phyloP scores from a whole-genome alignment of 495 filamentous ascomycete species.

The Podospora pseudocomata region DNA sequence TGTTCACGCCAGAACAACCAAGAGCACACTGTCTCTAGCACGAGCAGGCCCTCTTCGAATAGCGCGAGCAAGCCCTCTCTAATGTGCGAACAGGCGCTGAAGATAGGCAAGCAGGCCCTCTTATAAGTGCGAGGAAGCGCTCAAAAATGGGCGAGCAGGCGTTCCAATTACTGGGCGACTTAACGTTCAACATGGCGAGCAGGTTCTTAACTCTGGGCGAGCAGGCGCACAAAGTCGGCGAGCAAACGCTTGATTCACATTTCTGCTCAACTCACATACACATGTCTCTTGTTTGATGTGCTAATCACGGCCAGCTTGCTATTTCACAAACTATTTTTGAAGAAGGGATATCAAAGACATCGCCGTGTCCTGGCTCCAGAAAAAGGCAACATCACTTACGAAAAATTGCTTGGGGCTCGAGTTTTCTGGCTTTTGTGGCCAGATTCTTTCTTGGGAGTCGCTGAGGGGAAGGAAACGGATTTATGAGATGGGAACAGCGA shows the following conservation, averaged over 20 bases:
- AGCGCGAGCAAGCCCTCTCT: no score
- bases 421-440: neutral
- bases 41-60: no score
- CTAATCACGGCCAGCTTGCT: neutral
- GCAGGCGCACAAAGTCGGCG: neutral
- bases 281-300: neutral
- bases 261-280: neutral
- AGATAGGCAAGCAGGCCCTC: no score
- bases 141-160: neutral
- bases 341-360: no score
- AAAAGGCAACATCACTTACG: neutral
- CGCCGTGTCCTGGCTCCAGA: no score
- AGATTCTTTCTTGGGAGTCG: neutral
- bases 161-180: no score
- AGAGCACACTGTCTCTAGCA: no score
- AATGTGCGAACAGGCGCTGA: no score
- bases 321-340: no score
- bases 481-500: no score
- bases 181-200: neutral
- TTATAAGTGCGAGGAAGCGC: no score
- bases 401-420: neutral
- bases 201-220: neutral
- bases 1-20: no score
- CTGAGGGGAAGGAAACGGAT: neutral
- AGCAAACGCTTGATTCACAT: neutral